Base-by-base conservation (phyloP, 306 rosid species). In the Sechiopsis laciniata region DNA sequence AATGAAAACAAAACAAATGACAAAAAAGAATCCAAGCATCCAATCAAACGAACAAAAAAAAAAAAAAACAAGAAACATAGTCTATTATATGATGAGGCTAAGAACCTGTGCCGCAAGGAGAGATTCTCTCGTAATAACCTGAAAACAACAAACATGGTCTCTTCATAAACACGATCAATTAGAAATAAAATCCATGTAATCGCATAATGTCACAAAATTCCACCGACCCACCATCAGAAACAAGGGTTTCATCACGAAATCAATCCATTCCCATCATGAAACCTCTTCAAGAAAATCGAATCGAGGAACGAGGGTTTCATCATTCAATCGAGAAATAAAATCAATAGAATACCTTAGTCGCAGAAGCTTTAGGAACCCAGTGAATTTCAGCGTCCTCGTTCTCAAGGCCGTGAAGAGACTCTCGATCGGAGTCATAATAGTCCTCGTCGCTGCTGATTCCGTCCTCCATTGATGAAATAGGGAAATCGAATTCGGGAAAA, bases 81-180 rank as follows among this genome's bases (percentile, higher is more conserved):
- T 70, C 16, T 8, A 71, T 42, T 42, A 42, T 37, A 37, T 37
- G 45, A 37, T 37, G 48, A 8, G 48, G 48, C 37, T 32, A 32
- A 32, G 78, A 68, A 91, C 99, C 97, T 94, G 99, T 8, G 97
- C 99, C 11, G 81, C 85, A 48, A 88, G 70, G 65, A 91, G 80
- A 53, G 97, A 89, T 74, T 89, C 92, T 82, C 78, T 82, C 0
- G 95, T 94, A 32, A 94, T 91, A 32, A 94, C 96, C 99, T 87
- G 78, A 77, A 84, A 73, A 59, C 13, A 55, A 11, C 19, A 75
- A 79, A 73, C 67, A 62, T 17, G 71, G 21, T 60, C 75, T 60
- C 75, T 32, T 55, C 16, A 77, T 21, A 55, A 79, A 75, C 63
- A 76, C 0, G 2, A 61, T 78, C 56, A 74, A 75, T 35, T 54